Evolutionary conservation across 768 basidiomycete species (phyloP).

Genomic region (Suillus cothurnatus): DNA sequence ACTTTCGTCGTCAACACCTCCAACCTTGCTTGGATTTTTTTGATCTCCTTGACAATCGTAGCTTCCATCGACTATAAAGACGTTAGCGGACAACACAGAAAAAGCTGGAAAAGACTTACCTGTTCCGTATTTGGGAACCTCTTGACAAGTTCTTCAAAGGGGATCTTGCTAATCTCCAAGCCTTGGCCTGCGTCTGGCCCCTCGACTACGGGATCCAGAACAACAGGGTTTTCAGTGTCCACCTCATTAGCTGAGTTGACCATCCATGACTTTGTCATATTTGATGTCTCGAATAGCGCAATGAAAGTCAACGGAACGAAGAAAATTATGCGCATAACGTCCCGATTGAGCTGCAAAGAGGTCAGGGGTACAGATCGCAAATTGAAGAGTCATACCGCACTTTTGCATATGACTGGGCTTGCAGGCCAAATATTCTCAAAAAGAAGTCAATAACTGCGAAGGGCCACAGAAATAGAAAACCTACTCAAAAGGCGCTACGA

Average conservation of each 20-base stretch:
- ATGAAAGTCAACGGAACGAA: constrained; percentile 75
- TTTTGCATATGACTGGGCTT: constrained; percentile 57
- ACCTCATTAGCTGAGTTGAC: constrained; percentile 63
- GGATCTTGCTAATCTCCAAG: constrained; percentile 66
- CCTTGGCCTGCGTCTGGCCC: constrained; percentile 54
- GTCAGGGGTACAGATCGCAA: constrained; percentile 8
- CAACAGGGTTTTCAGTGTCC: constrained; percentile 52
- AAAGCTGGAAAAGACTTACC: constrained; percentile 45
- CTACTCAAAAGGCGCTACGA: constrained; percentile 87
- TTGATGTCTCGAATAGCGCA: constrained; percentile 71
- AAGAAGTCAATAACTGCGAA: constrained; percentile 9
- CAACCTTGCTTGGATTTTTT: constrained; percentile 49
- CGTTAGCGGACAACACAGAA: constrained; percentile 10
- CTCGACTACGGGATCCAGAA: constrained; percentile 63
- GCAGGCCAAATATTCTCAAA: constrained; percentile 48
- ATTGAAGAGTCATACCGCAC: constrained; percentile 30
- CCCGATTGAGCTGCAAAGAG: constrained; percentile 63
- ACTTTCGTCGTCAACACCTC: constrained; percentile 39
- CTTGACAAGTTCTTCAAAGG: constrained; percentile 70
- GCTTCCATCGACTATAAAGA: constrained; percentile 67
- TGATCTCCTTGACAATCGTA: constrained; percentile 65
- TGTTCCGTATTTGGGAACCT: constrained; percentile 72
- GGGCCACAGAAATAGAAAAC: constrained; percentile 27
- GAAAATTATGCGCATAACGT: constrained; percentile 81
- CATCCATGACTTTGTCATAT: constrained; percentile 62